Conservation (phyloP, 2,329 filamentous ascomycete species). For the Trichophyton rubrum region DNA sequence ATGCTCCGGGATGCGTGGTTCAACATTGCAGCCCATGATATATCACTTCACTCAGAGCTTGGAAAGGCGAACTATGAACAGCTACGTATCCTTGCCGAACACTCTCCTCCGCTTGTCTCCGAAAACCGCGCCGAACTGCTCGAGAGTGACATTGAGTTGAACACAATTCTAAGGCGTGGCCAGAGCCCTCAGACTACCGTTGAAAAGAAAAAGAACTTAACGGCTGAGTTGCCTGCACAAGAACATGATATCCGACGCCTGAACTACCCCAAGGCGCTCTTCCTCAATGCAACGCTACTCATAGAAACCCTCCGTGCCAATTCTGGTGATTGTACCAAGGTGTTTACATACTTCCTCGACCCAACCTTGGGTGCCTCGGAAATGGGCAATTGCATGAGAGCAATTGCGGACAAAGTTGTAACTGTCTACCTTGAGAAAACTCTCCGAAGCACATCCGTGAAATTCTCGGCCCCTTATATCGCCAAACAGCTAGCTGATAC, state of each 20-base stretch:
- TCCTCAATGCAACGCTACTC: slow-evolving; percentile 78
- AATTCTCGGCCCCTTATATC: slow-evolving; percentile 84
- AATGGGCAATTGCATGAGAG: slow-evolving; percentile 51
- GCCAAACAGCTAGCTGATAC: slow-evolving; percentile 75
- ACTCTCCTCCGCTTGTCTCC: slow-evolving; percentile 76
- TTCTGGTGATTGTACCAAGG: slow-evolving; percentile 78
- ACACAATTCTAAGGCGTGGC: slow-evolving; percentile 79
- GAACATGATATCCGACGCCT: slow-evolving; percentile 67
- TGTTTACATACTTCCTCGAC: slow-evolving; percentile 87
- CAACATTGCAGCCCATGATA: slow-evolving; percentile 91
- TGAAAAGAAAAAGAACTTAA: slow-evolving; percentile 68
- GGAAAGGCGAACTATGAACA: slow-evolving; percentile 63
- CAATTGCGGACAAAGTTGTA: slow-evolving; percentile 56
- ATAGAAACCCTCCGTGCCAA: slow-evolving; percentile 80
- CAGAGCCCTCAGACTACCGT: slow-evolving; percentile 61
- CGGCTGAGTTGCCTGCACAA: slow-evolving; percentile 60
- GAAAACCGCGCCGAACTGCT: slow-evolving; percentile 80
- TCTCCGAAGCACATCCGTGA: slow-evolving; percentile 54
- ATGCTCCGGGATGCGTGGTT: slow-evolving; percentile 91
- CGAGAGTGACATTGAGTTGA: slow-evolving; percentile 93
- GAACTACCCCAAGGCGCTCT: slow-evolving; percentile 82
- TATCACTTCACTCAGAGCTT: slow-evolving; percentile 60
- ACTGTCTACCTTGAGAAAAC: slow-evolving; percentile 69
- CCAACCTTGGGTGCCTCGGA: slow-evolving; percentile 58
- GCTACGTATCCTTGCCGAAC: slow-evolving; percentile 68